Base-by-base conservation (phyloP, 371 early-diverging fungal genomes). In the Blakeslea trispora region DNA sequence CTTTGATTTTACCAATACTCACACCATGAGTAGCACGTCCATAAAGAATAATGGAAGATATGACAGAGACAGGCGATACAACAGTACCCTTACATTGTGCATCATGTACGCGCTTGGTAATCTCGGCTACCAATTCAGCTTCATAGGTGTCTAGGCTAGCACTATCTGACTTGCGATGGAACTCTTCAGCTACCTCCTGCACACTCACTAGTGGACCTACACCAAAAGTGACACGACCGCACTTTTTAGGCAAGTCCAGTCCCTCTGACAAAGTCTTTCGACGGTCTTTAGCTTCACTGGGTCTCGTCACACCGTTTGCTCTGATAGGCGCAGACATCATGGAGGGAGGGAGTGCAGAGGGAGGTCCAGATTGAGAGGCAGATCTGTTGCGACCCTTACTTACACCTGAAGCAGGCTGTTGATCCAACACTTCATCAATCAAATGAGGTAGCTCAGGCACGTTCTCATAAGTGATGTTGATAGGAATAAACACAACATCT, bases 21-120 rank as follows among this genome's bases (percentile, higher is more conserved):
- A 79, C 76, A 53, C 80, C 80, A 15, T 74, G 72, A 4, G 71
- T 72, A 1, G 74, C 71, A 49, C 80, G 66, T 15, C 80, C 80
- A 52, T 75, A 75, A 3, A 79, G 57, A 54, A 79, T 56, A 50
- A 74, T 69, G 13, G 73, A 61, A 14, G 74, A 57, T 0, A 79
- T 55, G 5, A 79, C 49, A 4, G 74, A 73, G 0, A 69, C 63
- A 19, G 76, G 74, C 7, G 80, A 68, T 3, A 75, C 64, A n/a
- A 79, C 53, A 15, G 71, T 21, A 32, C 71, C 74, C 15, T 70
- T 66, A 18, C 72, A 66, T 54, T 79, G 80, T 3, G 62, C 64
- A 3, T 59, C 53, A 31, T 75, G 76, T 19, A 75, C 63, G 23
- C 63, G 59, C 18, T 65, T 64, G 13, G 69, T 70, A n/a, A 79